A percentile compares a stretch with the other conserved stretches of the same genome.
Evolutionary conservation across 2,329 filamentous ascomycete species (phyloP).

Genomic region (Paracamarosporium sp.): DNA sequence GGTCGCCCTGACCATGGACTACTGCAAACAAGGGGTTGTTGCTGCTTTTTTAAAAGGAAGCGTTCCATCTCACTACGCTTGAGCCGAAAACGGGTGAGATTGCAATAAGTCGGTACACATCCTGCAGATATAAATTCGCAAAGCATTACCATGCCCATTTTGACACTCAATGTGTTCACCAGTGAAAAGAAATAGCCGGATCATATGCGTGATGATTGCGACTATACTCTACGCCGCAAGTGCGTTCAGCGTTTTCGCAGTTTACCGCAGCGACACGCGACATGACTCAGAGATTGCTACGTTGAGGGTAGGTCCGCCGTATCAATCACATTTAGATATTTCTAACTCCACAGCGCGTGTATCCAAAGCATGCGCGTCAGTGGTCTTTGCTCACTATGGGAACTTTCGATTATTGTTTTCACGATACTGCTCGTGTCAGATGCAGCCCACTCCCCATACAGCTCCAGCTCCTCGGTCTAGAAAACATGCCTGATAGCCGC

Average conservation of each 20-base stretch:
- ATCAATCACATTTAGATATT: too few species aligned
- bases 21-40: background rate
- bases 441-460: background rate
- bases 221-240: background rate
- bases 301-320: background rate
- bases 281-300: background rate
- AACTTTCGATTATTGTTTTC: background rate
- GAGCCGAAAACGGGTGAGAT: background rate
- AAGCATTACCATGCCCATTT: too few species aligned
- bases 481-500: background rate
- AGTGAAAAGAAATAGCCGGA: background rate
- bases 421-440: background rate
- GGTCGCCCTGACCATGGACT: background rate
- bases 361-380: background rate
- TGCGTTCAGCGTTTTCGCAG: background rate
- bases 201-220: background rate
- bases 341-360: background rate
- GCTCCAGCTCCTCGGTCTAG: background rate
- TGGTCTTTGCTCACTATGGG: background rate
- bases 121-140: too few species aligned
- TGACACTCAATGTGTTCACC: background rate
- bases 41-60: background rate
- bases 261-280: background rate
- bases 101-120: too few species aligned
- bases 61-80: background rate